Evolutionary conservation across 2,329 filamentous ascomycete genomes (phyloP).

Genomic region (Diaporthe citriasiana): DNA sequence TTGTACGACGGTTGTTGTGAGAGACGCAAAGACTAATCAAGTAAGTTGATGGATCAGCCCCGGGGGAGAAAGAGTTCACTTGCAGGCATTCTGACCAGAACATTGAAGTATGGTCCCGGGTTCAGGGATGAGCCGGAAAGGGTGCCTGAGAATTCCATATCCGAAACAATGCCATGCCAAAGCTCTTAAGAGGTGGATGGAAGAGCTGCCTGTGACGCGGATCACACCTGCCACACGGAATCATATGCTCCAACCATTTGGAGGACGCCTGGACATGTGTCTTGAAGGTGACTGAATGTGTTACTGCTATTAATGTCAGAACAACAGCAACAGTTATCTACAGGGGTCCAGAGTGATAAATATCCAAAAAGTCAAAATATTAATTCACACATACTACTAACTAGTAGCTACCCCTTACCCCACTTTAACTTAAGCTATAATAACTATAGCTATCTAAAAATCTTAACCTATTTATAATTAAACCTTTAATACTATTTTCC

Average conservation of each 20-base stretch:
- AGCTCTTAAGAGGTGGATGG: not conserved
- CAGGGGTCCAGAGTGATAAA: too few species aligned
- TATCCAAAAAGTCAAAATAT: too few species aligned
- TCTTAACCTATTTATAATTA: too few species aligned
- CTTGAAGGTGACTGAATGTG: not conserved
- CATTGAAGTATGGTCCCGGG: not conserved
- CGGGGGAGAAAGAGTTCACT: not conserved
- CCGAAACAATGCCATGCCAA: constrained; percentile 25
- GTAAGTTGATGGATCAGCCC: not conserved
- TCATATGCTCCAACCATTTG: constrained; percentile 5
- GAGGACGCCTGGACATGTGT: not conserved
- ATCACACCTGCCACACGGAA: constrained; percentile 4
- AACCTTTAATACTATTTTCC: too few species aligned
- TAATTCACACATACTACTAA: too few species aligned
- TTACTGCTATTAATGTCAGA: not conserved
- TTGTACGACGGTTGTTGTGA: constrained; percentile 24
- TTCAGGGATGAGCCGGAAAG: constrained; percentile 3
- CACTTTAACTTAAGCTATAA: too few species aligned
- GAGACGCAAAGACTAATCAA: constrained; percentile 22
- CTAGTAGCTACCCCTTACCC: too few species aligned
- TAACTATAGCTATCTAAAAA: too few species aligned
- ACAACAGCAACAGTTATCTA: not conserved
- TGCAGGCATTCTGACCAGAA: not conserved
- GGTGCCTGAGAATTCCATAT: not conserved
- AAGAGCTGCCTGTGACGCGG: constrained; percentile 20